Evolutionary conservation across 2,329 filamentous ascomycete genomes (phyloP).

Genomic region (Penicillium digitatum): DNA sequence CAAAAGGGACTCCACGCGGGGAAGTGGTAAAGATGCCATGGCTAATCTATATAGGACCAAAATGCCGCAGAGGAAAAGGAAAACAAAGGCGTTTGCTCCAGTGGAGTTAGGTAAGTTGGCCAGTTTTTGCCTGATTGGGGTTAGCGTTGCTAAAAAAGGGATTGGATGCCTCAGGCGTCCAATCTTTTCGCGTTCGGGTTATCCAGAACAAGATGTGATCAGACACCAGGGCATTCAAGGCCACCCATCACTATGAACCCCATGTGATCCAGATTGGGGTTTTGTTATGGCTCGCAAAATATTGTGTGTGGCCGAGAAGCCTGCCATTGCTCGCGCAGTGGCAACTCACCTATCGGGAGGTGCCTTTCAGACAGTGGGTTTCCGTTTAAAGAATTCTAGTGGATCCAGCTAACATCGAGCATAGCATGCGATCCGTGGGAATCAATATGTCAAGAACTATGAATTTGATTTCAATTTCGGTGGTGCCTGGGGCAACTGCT

Average conservation of each 20-base stretch:
- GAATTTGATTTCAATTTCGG: constrained; percentile 86
- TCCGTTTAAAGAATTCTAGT: background rate
- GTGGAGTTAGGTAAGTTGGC: constrained; percentile 14
- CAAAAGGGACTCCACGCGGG: constrained; percentile 62
- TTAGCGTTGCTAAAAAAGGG: background rate
- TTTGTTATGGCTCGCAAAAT: constrained; percentile 51
- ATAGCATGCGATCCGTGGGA: constrained; percentile 63
- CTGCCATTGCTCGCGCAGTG: constrained; percentile 92
- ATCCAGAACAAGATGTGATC: constrained; percentile 16
- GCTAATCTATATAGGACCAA: background rate
- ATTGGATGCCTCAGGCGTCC: constrained; percentile 12
- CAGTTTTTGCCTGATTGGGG: constrained; percentile 18
- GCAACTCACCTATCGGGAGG: constrained; percentile 84
- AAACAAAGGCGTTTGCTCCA: constrained; percentile 8
- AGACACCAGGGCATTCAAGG: constrained; percentile 3
- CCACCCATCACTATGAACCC: constrained; percentile 7
- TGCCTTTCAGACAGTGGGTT: constrained; percentile 62
- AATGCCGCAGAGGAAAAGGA: background rate
- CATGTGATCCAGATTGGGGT: constrained; percentile 7
- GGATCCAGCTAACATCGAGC: constrained; percentile 17
- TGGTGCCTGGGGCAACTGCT: constrained; percentile 70
- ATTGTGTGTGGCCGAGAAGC: constrained; percentile 80
- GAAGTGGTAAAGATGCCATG: constrained; percentile 59
- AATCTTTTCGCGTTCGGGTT: constrained; percentile 12
- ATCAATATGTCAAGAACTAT: constrained; percentile 89